Conservation (phyloP, 371 early-diverging fungal genomes). For the Rhizomucor miehei region DNA sequence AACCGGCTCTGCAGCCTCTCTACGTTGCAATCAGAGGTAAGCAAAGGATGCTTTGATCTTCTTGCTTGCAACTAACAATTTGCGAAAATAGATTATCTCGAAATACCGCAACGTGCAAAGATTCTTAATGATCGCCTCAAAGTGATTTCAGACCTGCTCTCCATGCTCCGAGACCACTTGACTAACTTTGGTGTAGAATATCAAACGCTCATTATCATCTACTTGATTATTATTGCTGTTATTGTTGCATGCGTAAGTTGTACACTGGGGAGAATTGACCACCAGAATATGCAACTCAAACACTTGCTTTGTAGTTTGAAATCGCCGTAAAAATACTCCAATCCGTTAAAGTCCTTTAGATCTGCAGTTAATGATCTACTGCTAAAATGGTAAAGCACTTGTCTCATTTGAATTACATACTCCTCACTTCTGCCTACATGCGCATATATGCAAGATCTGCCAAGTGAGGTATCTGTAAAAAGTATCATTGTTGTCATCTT, state of each 20-base stretch:
- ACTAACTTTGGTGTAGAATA: conserved; percentile 61
- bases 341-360: conserved; percentile 31
- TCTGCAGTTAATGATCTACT: too few relatives aligned
- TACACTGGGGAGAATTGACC: not conserved
- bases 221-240: conserved; percentile 57
- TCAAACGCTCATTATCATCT: conserved; percentile 66
- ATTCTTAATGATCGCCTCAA: conserved; percentile 78
- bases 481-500: too few relatives aligned
- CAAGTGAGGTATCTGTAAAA: too few relatives aligned
- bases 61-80: too few relatives aligned
- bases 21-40: conserved; percentile 48
- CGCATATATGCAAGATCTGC: too few relatives aligned
- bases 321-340: conserved; percentile 49
- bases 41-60: too few relatives aligned
- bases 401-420: too few relatives aligned
- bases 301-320: conserved; percentile 35
- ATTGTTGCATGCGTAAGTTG: conserved; percentile 62
- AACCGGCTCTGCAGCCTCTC: conserved; percentile 52
- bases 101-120: conserved; percentile 82
- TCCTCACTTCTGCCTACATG: too few relatives aligned
- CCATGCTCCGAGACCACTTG: conserved; percentile 79
- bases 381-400: too few relatives aligned
- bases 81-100: conserved; percentile 69
- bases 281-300: not conserved
- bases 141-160: conserved; percentile 79